Conservation (phyloP, 176 grass and related monocot genomes). For the Aegilops longissima region DNA sequence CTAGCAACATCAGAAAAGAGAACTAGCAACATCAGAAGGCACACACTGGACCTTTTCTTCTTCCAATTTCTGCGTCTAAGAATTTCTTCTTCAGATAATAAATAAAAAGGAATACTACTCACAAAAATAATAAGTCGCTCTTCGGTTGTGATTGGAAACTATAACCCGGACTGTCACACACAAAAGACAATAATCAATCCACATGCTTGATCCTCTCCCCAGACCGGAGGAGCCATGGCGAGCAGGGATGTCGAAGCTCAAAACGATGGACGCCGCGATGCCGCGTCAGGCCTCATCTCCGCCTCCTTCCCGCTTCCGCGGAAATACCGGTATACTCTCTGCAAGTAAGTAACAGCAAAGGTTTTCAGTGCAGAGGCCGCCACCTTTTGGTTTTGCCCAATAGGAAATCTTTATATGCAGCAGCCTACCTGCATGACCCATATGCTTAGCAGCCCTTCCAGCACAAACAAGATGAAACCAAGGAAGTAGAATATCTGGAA, state of each 20-base stretch:
- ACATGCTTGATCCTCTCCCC: neutral
- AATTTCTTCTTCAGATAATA: neutral
- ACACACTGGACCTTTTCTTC: neutral
- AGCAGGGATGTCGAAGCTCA: slow-evolving; percentile 14
- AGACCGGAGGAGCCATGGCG: too few species aligned
- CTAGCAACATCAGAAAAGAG: neutral
- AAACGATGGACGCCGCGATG: slow-evolving; percentile 2
- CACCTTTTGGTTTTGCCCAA: neutral
- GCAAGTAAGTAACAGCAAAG: neutral
- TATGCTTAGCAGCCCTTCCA: slow-evolving; percentile 60
- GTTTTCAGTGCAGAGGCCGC: neutral
- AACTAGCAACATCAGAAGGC: neutral
- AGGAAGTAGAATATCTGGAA: slow-evolving; percentile 72
- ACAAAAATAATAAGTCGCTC: neutral
- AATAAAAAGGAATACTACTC: neutral
- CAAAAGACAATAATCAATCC: slow-evolving; percentile 7
- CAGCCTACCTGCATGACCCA: slow-evolving; percentile 60
- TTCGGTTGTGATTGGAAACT: neutral
- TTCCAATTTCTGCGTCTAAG: neutral
- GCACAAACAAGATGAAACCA: slow-evolving; percentile 51
- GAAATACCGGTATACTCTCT: slow-evolving; percentile 55
- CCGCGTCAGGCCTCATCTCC: slow-evolving; percentile 47
- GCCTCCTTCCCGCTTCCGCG: slow-evolving; percentile 44
- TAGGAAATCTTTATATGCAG: neutral
- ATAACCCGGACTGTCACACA: neutral